Evolutionary conservation across 1,284 basidiomycete species (phyloP), one percentile per base, ranked within the genome.

Genomic region (Heimioporus retisporus): DNA sequence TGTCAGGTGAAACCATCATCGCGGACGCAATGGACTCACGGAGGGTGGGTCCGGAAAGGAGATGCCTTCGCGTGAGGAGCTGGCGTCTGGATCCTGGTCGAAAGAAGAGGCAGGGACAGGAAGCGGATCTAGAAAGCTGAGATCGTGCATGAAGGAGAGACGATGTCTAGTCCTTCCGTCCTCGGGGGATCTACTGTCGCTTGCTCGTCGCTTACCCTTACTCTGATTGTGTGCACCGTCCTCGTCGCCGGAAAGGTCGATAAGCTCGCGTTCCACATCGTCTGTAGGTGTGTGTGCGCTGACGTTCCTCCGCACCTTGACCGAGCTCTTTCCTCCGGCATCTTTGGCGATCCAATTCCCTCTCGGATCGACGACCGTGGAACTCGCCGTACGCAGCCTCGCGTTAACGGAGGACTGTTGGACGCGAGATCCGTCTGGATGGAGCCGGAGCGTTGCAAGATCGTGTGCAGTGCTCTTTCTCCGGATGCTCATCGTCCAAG

Each of bases 391-490:
- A 60, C 76, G 75, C 14, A 64, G 72, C 42, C 70, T 67, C 3
- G 73, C 60, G 64, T 82, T 84, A 18, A 63, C 63, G 16, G 79
- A 78, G 25, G 77, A 80, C 66, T 84, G 86, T 53, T 81, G 79
- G 18, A 90, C 86, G 43, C 88, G 86, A 40, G 82, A 82, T 15
- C 89, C 90, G 72, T 90, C 85, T 19, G 86, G 85, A 68, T 88
- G 90, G 1, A 91, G 73, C 23, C 88, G 85, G 40, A 92, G 84
- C 59, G 84, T 82, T 0, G 90, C 81, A 44, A 86, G 82, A 72
- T 91, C 90, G 71, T 87, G 88, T 23, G 90, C 83, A 4, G 87
- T 90, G 63, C 80, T 87, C 60, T 77, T 81, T 59, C 88, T 86
- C 57, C 80, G 82, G 56, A 81, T 73, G 59, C 80, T 78, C 84